A percentile compares a stretch with the other conserved stretches of the same genome.
phyloP scores from a whole-genome alignment of 2,329 filamentous ascomycete species.

The Calonectria montana region DNA sequence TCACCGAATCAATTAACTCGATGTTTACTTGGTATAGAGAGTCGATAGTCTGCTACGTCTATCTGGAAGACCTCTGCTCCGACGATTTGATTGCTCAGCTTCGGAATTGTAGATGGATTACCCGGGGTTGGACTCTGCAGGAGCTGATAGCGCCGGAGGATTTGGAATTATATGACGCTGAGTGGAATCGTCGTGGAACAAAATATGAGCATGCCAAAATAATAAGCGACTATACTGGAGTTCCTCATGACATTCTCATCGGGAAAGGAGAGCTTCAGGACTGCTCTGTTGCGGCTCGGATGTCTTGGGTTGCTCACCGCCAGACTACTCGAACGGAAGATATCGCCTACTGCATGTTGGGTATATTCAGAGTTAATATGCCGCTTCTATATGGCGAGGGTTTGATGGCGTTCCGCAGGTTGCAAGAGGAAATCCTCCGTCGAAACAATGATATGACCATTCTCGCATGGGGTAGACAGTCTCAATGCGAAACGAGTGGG shows the following conservation, averaged over 20 bases:
- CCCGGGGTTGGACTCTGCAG: neutral
- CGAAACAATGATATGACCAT: slow-evolving; percentile 8
- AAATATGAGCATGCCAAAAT: neutral
- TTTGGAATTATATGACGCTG: neutral
- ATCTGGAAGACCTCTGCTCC: neutral
- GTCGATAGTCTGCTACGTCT: neutral
- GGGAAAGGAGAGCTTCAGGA: neutral
- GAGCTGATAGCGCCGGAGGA: neutral
- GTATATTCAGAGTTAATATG: slow-evolving; percentile 11
- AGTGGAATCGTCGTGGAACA: neutral
- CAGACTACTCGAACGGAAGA: neutral
- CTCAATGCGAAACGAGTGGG: neutral
- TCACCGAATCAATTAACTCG: slow-evolving; percentile 3
- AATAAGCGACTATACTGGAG: neutral
- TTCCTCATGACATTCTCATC: neutral
- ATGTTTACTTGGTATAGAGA: slow-evolving; percentile 3
- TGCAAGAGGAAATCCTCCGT: slow-evolving; percentile 5
- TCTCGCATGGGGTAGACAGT: neutral
- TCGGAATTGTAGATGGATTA: neutral
- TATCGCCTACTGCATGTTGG: slow-evolving; percentile 4
- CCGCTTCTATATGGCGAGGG: neutral
- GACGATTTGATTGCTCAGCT: neutral
- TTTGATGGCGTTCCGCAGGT: slow-evolving; percentile 1
- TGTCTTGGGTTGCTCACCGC: slow-evolving; percentile 4
- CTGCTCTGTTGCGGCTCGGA: neutral